These are phyloP conservation scores for Escallonia rubra DNA, from an alignment of 129 eudicot species.

Conservation along the genomic window DNA sequence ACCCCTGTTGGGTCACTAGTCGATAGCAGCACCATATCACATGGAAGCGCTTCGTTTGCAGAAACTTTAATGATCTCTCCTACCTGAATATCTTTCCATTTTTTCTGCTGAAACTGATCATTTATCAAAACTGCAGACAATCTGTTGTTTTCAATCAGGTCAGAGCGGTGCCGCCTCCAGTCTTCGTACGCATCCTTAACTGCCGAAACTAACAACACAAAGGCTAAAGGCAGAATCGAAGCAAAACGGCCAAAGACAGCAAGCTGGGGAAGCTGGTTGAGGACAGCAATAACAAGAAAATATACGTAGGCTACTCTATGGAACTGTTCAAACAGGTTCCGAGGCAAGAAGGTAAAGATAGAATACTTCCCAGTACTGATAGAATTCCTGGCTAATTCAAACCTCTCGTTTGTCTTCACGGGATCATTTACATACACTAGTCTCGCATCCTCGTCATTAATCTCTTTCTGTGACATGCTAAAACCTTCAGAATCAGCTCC, in stretches of 20 bases:
- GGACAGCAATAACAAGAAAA: constrained; percentile 78
- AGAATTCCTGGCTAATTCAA: constrained; percentile 81
- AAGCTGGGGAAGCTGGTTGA: constrained; percentile 91
- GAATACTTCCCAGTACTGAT: constrained; percentile 82
- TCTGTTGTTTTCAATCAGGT: constrained; percentile 73
- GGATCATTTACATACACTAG: constrained; percentile 69
- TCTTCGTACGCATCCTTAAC: constrained; percentile 96
- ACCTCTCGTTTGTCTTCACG: constrained; percentile 61
- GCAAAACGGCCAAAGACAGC: constrained; percentile 94
- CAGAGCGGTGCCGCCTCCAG: constrained; percentile 80
- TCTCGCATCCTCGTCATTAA: constrained; percentile 85
- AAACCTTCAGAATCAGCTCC: constrained; percentile 64
- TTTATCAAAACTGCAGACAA: constrained; percentile 51
- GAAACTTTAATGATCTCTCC: constrained; percentile 78
- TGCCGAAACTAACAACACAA: constrained; percentile 82
- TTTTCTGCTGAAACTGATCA: constrained; percentile 52
- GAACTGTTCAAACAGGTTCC: constrained; percentile 90
- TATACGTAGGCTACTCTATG: constrained; percentile 92
- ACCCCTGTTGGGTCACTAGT: constrained; percentile 97
- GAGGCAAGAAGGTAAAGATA: constrained; percentile 73
- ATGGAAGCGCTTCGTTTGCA: constrained; percentile 79
- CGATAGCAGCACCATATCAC: constrained; percentile 90
- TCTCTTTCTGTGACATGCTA: constrained; percentile 72
- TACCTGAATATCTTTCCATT: constrained; percentile 76
- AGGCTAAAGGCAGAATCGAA: constrained; percentile 72